A percentile compares a stretch with the other conserved stretches of the same genome.
Conservation (phyloP, 2,329 filamentous ascomycete species). For the Cladorrhinum sp. region DNA sequence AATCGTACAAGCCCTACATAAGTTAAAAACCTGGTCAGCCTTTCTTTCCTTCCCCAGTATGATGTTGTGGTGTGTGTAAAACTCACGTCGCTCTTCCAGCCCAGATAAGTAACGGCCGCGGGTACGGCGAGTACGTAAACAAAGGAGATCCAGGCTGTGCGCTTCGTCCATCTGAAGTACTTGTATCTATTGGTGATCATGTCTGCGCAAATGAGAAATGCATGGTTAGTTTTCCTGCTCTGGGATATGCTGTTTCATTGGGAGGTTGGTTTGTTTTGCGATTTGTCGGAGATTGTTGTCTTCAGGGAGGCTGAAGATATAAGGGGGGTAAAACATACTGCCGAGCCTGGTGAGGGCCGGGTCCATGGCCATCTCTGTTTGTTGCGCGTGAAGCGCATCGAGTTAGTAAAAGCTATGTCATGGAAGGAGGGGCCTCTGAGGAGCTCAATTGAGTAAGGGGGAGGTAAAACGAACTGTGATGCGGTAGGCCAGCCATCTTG, state of each 20-base stretch:
- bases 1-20: constrained; percentile 74
- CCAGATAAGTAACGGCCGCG: constrained; percentile 64
- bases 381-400: constrained; percentile 7
- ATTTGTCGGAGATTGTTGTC: not conserved
- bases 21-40: constrained; percentile 1
- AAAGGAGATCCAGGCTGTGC: constrained; percentile 77
- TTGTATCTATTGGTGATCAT: constrained; percentile 83
- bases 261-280: not conserved
- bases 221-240: not conserved
- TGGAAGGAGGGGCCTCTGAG: constrained; percentile 7
- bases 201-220: constrained; percentile 49
- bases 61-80: not conserved
- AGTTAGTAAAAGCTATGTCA: constrained; percentile 29
- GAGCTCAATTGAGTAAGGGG: not conserved
- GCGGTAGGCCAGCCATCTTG: constrained; percentile 43
- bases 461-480: constrained; percentile 38
- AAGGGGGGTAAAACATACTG: constrained; percentile 36
- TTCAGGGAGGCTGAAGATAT: not conserved
- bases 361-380: constrained; percentile 45
- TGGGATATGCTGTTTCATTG: not conserved
- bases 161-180: constrained; percentile 90
- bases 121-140: constrained; percentile 75
- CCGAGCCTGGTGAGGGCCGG: constrained; percentile 46
- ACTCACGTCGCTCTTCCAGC: constrained; percentile 83
- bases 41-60: not conserved